Conservation (phyloP, 2,329 filamentous ascomycete species). For the Cladophialophora psammophila region DNA sequence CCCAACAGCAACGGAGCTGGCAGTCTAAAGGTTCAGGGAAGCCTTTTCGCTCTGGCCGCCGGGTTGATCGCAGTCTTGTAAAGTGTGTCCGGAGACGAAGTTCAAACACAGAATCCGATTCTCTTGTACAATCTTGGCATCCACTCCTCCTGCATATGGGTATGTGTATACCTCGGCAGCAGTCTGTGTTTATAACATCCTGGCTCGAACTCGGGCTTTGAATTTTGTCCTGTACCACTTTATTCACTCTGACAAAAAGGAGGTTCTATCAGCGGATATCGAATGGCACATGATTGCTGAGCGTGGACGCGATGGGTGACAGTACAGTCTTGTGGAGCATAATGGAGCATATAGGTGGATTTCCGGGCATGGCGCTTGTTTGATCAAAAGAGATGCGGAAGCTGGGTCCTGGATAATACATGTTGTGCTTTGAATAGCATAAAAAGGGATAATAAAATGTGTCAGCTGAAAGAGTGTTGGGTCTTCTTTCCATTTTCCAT, state of each 20-base stretch:
- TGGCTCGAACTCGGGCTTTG: background rate
- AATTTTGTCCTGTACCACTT: background rate
- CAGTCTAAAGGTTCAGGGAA: constrained; percentile 46
- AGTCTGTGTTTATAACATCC: constrained; percentile 1
- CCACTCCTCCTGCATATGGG: constrained; percentile 1
- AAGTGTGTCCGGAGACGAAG: constrained; percentile 19
- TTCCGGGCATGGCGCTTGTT: constrained; percentile 3
- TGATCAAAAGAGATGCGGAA: constrained; percentile 1
- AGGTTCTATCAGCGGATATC: background rate
- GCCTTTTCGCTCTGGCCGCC: constrained; percentile 47
- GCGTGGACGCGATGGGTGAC: background rate
- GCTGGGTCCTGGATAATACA: background rate
- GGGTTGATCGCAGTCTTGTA: constrained; percentile 49
- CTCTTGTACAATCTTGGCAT: constrained; percentile 16
- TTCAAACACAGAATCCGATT: constrained; percentile 1
- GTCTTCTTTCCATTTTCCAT: background rate
- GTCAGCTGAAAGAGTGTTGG: background rate
- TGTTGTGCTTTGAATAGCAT: constrained; percentile 7
- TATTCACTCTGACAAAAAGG: background rate
- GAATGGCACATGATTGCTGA: background rate
- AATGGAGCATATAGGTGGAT: background rate
- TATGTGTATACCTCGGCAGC: background rate
- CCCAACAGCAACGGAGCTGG: constrained; percentile 43
- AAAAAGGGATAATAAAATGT: background rate
- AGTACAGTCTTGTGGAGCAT: constrained; percentile 2